Conservation (phyloP, 192 early-diverging fungal genomes). For the Dissophora globulifera region DNA sequence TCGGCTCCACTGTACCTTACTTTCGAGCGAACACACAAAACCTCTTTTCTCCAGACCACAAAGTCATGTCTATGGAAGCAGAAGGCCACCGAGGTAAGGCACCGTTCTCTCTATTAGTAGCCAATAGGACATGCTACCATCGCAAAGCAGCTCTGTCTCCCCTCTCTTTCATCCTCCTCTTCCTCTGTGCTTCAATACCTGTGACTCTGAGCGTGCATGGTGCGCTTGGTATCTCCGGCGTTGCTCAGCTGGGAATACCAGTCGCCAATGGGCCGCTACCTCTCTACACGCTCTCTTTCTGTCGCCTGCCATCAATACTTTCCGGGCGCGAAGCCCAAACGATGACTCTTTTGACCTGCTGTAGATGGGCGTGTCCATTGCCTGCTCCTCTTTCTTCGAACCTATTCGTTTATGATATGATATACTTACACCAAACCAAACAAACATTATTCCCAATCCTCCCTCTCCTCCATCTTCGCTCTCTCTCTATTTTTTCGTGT, state of each 20-base stretch:
- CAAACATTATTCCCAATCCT: neutral
- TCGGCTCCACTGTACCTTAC: too few species aligned
- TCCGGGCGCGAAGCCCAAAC: too few species aligned
- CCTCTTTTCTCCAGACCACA: neutral
- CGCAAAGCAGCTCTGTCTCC: neutral
- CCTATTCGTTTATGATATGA: too few species aligned
- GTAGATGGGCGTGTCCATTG: neutral
- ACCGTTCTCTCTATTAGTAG: neutral
- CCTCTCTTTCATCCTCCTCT: too few species aligned
- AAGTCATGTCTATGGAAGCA: conserved; percentile 32
- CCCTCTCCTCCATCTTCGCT: neutral
- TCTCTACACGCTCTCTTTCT: too few species aligned
- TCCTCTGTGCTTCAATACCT: too few species aligned
- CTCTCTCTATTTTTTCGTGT: neutral
- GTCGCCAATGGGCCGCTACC: too few species aligned
- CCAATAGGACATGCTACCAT: neutral
- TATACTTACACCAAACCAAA: conserved; percentile 24
- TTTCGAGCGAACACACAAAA: neutral
- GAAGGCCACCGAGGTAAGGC: conserved; percentile 36
- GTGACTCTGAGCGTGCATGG: too few species aligned
- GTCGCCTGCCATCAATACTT: too few species aligned
- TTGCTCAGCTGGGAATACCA: too few species aligned
- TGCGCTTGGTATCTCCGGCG: too few species aligned
- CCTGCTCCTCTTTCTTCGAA: neutral
- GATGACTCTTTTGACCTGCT: too few species aligned